These are phyloP conservation scores for Claviceps purpurea DNA, from an alignment of 2,329 filamentous ascomycete genomes.

Conservation along the genomic window DNA sequence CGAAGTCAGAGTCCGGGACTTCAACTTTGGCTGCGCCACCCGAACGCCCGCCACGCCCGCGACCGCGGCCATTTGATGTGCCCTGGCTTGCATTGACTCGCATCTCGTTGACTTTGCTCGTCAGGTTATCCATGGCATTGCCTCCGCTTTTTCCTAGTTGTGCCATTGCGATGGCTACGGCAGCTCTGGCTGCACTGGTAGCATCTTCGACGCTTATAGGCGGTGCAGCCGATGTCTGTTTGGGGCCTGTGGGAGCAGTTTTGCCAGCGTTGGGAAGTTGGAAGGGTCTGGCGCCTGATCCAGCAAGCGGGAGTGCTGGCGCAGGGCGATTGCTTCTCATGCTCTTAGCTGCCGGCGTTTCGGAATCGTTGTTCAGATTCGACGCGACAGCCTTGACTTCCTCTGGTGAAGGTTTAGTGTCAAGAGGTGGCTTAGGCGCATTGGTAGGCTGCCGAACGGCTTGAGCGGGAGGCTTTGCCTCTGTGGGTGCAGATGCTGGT, in stretches of 20 bases:
- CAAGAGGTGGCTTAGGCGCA: conserved; percentile 50
- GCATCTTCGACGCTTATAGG: conserved; percentile 44
- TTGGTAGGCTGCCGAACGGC: conserved; percentile 31
- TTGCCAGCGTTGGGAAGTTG: conserved; percentile 18
- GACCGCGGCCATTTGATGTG: conserved; percentile 35
- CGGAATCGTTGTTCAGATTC: conserved; percentile 23
- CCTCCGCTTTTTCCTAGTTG: conserved; percentile 40
- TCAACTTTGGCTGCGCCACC: conserved; percentile 54
- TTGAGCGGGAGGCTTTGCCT: conserved; percentile 39
- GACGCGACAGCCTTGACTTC: conserved; percentile 32
- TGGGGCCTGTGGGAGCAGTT: conserved; percentile 19
- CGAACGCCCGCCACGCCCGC: conserved; percentile 33
- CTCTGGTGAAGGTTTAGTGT: conserved; percentile 50
- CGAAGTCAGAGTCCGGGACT: conserved; percentile 81
- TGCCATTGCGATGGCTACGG: conserved; percentile 70
- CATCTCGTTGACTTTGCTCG: conserved; percentile 67
- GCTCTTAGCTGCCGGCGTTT: conserved; percentile 22
- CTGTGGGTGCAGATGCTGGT: conserved; percentile 32
- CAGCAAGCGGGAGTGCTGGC: conserved; percentile 52
- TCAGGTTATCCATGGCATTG: conserved; percentile 54
- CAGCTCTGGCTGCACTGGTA: conserved; percentile 60
- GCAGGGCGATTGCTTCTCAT: conserved; percentile 36
- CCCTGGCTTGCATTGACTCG: conserved; percentile 45
- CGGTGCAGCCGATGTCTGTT: conserved; percentile 22
- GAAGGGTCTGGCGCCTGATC: conserved; percentile 27